A percentile compares a stretch with the other conserved stretches of the same genome.
These are phyloP conservation scores for Plasmodium coatneyi DNA, from an alignment of 169 alveolate genomes.

Conservation along the genomic window DNA sequence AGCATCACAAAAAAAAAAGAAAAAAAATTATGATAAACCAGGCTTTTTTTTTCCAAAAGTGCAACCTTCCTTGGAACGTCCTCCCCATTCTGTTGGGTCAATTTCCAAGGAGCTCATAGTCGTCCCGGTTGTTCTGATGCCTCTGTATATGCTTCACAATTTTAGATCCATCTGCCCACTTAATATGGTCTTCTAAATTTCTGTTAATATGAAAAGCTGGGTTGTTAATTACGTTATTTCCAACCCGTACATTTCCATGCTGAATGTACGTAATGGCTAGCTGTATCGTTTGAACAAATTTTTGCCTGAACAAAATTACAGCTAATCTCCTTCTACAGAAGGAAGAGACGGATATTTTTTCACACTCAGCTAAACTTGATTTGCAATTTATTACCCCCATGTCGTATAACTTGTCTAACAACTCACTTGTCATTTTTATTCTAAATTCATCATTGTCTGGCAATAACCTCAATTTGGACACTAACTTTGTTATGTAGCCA, in stretches of 20 bases:
- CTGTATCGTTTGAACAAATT: slow-evolving; percentile 94
- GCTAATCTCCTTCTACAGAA: slow-evolving; percentile 98
- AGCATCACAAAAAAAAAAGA: neutral
- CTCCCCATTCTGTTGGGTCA: slow-evolving; percentile 1
- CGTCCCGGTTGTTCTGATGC: slow-evolving; percentile 80
- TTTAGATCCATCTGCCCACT: slow-evolving; percentile 97
- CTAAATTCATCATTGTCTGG: slow-evolving; percentile 94
- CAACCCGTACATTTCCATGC: slow-evolving; percentile 97
- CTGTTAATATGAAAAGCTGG: slow-evolving; percentile 97
- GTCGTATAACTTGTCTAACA: slow-evolving; percentile 94
- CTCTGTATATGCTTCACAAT: slow-evolving; percentile 84
- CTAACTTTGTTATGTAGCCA: slow-evolving; percentile 94
- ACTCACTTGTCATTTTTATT: slow-evolving; percentile 93
- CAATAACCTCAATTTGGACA: slow-evolving; percentile 92
- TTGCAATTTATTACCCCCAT: slow-evolving; percentile 95
- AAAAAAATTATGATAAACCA: too few species aligned
- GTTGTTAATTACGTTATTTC: slow-evolving; percentile 95
- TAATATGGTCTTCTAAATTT: slow-evolving; percentile 96
- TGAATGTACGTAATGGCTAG: slow-evolving; percentile 96
- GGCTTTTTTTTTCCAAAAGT: neutral
- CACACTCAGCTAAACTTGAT: slow-evolving; percentile 92
- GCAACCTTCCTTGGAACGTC: neutral
- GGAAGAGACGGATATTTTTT: slow-evolving; percentile 94
- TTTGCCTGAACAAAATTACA: slow-evolving; percentile 93
- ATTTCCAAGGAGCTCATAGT: slow-evolving; percentile 84